Evolutionary conservation across 1,139 yeast genomes (phyloP), one percentile per base, ranked within the genome.

Genomic region (Sugiyamaella sp.): DNA sequence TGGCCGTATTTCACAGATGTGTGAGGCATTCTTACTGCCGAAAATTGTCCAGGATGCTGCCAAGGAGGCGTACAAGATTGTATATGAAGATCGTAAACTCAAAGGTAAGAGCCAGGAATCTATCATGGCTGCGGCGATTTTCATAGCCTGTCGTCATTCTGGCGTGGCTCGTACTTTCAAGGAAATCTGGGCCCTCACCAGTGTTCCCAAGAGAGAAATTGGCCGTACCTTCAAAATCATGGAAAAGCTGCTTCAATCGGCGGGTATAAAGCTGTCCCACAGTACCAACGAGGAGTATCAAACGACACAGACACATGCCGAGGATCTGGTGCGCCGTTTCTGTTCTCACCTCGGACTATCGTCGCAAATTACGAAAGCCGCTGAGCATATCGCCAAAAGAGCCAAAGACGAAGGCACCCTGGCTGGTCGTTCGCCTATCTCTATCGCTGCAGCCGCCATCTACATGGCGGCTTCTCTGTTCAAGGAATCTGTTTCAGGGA

Each of bases 21-120:
- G 98, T 71, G 99, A 93, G 68, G 98, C 97, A 14, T 95, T 89
- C 62, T 95, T 90, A 68, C 74, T 93, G 56, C 98, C 99, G 2
- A 86, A 87, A 67, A 89, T 93, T 60, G 98, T 93, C 8, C 97
- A 90, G 68, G 99, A 93, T 72, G 95, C 96, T 60, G 97, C 98
- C 29, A 93, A 93, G 69, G 98, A 93, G 71, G 97, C 95, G 22
- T 93, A 88, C 71, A 91, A 91, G 69, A 74, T 91, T 58, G 96
- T 95, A 20, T 84, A 89, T 66, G 98, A 93, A 62, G 97, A 91
- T 64, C 83, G 86, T 61, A 82, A 86, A 16, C 78, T 93, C 62
- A 82, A 93, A 69, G 97, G 98, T 53, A 89, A 93, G 69, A 86
- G 96, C 0, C 93, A 88, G 66, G 97, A 91, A 68, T 84, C 93